Percentiles rank a stretch among this genome's conserved stretches.
These are phyloP conservation scores for Tubosaeta sp. DNA, from an alignment of 768 basidiomycete genomes.

Conservation along the genomic window DNA sequence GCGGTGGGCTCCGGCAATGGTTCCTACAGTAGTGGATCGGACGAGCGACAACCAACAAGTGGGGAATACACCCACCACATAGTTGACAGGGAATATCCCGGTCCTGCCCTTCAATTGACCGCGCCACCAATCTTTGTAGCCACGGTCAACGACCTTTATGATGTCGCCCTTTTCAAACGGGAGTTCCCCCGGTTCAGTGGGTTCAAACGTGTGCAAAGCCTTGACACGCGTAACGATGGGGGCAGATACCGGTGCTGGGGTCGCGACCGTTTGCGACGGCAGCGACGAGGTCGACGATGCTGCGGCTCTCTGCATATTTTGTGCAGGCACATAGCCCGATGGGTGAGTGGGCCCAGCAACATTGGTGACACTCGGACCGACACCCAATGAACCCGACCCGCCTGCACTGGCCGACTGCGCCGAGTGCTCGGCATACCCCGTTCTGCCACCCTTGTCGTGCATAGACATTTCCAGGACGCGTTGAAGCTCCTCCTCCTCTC, in stretches of 20 bases:
- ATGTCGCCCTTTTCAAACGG: slow-evolving; percentile 90
- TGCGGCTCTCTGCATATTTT: slow-evolving; percentile 38
- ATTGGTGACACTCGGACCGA: slow-evolving; percentile 21
- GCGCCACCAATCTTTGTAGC: slow-evolving; percentile 96
- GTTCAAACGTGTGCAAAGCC: slow-evolving; percentile 85
- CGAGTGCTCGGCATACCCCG: slow-evolving; percentile 47
- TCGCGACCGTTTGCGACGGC: slow-evolving; percentile 16
- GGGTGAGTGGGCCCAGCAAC: slow-evolving; percentile 37
- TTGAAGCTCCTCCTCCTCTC: slow-evolving; percentile 93
- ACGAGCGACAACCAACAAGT: background rate
- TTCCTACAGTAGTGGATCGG: slow-evolving; percentile 46
- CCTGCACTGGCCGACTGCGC: slow-evolving; percentile 36
- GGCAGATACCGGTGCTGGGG: slow-evolving; percentile 12
- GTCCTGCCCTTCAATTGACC: slow-evolving; percentile 87
- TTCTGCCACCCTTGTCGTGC: slow-evolving; percentile 82
- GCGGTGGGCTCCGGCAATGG: slow-evolving; percentile 80
- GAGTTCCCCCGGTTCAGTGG: slow-evolving; percentile 84
- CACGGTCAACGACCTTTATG: slow-evolving; percentile 91
- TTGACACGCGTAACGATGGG: slow-evolving; percentile 75
- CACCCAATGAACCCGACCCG: slow-evolving; percentile 23
- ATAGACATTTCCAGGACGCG: slow-evolving; percentile 91
- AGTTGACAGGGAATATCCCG: slow-evolving; percentile 96
- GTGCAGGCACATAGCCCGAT: slow-evolving; percentile 56
- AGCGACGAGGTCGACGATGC: slow-evolving; percentile 28
- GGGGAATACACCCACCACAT: slow-evolving; percentile 60